Evolutionary conservation across 1,284 basidiomycete genomes (phyloP).

Genomic region (Cutaneotrichosporon daszewskae): DNA sequence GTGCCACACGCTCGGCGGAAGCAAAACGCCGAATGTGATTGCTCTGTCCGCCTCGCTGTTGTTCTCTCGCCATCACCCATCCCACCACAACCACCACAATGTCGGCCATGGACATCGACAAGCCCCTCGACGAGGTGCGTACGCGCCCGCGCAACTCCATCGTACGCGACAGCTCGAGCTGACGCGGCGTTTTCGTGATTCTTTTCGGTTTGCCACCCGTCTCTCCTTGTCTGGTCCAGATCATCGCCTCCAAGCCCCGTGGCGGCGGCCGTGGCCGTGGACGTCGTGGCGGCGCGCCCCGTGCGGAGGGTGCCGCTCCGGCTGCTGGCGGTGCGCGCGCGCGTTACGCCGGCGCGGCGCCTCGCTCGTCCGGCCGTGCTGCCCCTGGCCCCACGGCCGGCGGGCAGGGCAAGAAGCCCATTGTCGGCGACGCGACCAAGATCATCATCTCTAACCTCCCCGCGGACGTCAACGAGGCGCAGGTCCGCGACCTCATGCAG

Average conservation of each 20-base stretch:
- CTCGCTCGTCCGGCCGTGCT: conserved; percentile 17
- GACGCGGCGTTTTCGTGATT: neutral
- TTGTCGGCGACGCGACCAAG: conserved; percentile 62
- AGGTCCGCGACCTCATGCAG: conserved; percentile 90
- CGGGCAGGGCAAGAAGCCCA: conserved; percentile 41
- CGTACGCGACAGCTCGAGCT: conserved; percentile 4
- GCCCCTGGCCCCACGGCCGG: conserved; percentile 37
- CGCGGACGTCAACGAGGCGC: conserved; percentile 84
- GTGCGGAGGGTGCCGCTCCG: conserved; percentile 24
- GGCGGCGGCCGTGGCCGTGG: conserved; percentile 50
- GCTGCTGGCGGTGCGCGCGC: conserved; percentile 51
- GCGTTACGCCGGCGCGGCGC: conserved; percentile 39
- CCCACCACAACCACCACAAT: conserved; percentile 19
- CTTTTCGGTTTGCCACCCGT: conserved; percentile 1
- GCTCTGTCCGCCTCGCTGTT: no score
- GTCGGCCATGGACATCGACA: conserved; percentile 57
- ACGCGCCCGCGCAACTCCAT: neutral
- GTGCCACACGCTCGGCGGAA: no score
- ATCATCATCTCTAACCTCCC: conserved; percentile 96
- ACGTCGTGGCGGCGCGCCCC: conserved; percentile 48
- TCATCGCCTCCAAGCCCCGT: conserved; percentile 60
- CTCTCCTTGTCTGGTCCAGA: conserved; percentile 51
- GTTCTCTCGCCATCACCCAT: neutral
- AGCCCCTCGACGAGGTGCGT: conserved; percentile 80
- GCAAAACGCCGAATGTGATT: no score